A percentile compares a stretch with the other conserved stretches of the same genome.
Conservation (phyloP, 179 eudicot species). For the Amaranthus tricolor region DNA sequence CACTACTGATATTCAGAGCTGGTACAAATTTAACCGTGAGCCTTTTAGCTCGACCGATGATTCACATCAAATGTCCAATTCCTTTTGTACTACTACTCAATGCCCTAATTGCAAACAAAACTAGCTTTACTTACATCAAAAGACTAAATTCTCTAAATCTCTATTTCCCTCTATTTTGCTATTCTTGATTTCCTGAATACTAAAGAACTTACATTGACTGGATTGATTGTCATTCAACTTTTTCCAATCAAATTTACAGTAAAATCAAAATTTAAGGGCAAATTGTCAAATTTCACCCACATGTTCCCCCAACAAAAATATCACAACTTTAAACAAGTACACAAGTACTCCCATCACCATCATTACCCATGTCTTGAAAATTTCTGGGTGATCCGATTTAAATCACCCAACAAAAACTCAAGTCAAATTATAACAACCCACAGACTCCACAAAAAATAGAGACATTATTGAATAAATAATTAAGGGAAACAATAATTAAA, state of each 20-base stretch:
- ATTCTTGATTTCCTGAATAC: not conserved
- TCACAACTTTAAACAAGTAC: not conserved
- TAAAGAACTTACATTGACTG: not conserved
- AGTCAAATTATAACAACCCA: not conserved
- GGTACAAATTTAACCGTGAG: not conserved
- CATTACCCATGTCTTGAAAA: not conserved
- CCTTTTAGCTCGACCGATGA: not conserved
- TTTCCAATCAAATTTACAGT: conserved; percentile 2
- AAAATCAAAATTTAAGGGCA: not conserved
- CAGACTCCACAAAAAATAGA: no score
- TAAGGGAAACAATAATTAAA: not conserved
- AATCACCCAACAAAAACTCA: not conserved
- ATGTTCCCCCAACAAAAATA: not conserved
- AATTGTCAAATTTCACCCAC: not conserved
- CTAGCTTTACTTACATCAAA: not conserved
- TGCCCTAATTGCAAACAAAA: not conserved
- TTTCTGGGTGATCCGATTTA: not conserved
- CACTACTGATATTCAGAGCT: not conserved
- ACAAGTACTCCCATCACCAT: not conserved
- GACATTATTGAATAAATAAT: not conserved
- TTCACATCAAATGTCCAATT: not conserved
- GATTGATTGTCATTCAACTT: not conserved
- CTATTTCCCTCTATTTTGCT: not conserved
- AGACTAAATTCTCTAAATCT: not conserved
- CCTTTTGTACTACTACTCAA: not conserved